These are phyloP conservation scores for Coemansia sp. DNA, from an alignment of 192 early-diverging fungal species.

Conservation along the genomic window DNA sequence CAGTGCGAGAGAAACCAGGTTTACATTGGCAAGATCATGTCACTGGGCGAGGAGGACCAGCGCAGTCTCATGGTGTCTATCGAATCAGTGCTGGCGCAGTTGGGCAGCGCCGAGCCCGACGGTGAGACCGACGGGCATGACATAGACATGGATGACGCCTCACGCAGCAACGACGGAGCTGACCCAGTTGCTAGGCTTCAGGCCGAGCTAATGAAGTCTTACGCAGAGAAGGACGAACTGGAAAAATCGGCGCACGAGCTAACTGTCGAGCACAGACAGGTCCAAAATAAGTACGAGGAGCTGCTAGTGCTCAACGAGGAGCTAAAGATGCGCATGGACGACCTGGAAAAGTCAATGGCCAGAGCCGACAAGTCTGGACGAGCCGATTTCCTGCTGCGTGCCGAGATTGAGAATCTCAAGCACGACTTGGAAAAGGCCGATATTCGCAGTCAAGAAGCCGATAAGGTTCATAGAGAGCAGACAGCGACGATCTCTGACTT, in stretches of 20 bases:
- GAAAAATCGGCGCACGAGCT: constrained; percentile 58
- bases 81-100: constrained; percentile 61
- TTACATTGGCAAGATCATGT: constrained; percentile 86
- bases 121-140: constrained; percentile 40
- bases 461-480: constrained; percentile 65
- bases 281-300: constrained; percentile 65
- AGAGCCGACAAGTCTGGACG: constrained; percentile 74
- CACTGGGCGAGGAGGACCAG: constrained; percentile 69
- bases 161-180: constrained; percentile 21
- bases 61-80: constrained; percentile 89
- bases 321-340: constrained; percentile 68
- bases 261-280: constrained; percentile 55
- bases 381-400: constrained; percentile 79
- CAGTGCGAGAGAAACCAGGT: constrained; percentile 81
- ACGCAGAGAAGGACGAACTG: constrained; percentile 63
- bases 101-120: constrained; percentile 46
- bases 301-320: constrained; percentile 72
- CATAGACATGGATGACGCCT: constrained; percentile 37
- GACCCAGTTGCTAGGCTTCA: constrained; percentile 54
- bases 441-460: constrained; percentile 67
- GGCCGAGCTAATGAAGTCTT: constrained; percentile 54
- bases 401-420: constrained; percentile 86
- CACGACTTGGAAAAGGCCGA: constrained; percentile 85
- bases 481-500: constrained; percentile 65
- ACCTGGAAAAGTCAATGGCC: constrained; percentile 75